phyloP scores from a whole-genome alignment of 257 asterid genomes.

The Nicotiana sylvestris region DNA sequence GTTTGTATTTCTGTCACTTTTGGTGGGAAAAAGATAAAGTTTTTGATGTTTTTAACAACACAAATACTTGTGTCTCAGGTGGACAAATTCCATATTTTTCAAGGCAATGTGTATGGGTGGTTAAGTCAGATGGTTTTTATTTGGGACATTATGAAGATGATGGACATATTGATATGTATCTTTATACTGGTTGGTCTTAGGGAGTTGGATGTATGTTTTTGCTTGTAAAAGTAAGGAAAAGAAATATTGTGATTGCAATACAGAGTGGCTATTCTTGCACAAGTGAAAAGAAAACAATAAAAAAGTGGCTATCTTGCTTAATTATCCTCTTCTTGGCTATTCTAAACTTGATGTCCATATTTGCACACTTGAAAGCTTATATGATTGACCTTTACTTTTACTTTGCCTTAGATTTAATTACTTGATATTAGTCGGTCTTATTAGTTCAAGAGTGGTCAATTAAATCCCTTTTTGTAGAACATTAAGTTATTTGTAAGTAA shows the following conservation, averaged over 20 bases:
- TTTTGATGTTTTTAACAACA: conserved; percentile 9
- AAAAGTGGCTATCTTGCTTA: not conserved
- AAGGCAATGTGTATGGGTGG: not conserved
- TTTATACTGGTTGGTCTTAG: not conserved
- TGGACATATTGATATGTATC: not conserved
- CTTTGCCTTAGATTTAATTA: not conserved
- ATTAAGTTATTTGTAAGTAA: no score
- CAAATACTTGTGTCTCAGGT: not conserved
- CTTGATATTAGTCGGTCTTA: not conserved
- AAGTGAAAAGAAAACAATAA: not conserved
- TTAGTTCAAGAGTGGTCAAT: not conserved
- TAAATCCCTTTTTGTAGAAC: no score
- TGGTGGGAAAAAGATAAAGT: not conserved
- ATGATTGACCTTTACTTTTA: not conserved
- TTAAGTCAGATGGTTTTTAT: conserved; percentile 6
- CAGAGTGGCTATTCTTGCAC: not conserved
- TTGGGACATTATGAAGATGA: not conserved
- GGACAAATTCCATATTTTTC: not conserved
- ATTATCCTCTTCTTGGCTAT: not conserved
- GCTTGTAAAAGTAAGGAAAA: not conserved
- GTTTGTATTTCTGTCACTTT: conserved; percentile 13
- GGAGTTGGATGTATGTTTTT: not conserved
- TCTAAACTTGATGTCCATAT: not conserved
- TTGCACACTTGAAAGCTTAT: not conserved
- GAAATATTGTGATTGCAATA: not conserved